These are phyloP conservation scores for Urochloa ruziziensis DNA, from an alignment of 176 grass and related monocot genomes.

Conservation along the genomic window DNA sequence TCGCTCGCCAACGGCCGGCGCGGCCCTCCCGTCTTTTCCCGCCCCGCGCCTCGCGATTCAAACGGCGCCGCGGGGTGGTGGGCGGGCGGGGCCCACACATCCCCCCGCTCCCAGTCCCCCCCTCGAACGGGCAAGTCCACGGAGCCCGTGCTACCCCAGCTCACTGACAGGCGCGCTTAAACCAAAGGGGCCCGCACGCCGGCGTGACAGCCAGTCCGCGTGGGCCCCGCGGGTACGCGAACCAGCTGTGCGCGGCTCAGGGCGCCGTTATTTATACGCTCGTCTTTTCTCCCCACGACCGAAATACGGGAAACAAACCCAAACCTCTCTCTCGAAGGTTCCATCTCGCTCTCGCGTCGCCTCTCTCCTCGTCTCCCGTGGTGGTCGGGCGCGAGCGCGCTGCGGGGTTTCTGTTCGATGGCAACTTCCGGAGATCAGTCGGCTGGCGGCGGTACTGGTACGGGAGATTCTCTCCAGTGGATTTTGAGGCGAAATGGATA, in stretches of 20 bases:
- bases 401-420: slow-evolving; percentile 12
- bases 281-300: background rate
- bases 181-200: background rate
- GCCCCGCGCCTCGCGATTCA: slow-evolving; percentile 36
- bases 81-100: background rate
- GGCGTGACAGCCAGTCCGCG: background rate
- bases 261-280: slow-evolving; percentile 16
- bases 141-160: rapidly evolving
- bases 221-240: background rate
- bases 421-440: slow-evolving; percentile 31
- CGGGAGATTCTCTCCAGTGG: background rate
- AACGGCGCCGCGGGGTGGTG: slow-evolving; percentile 12
- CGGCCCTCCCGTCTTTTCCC: background rate
- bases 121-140: background rate
- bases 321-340: background rate
- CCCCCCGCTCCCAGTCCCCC: background rate
- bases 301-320: background rate
- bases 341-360: background rate
- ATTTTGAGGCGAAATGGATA: background rate
- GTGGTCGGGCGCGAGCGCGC: background rate
- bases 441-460: slow-evolving; percentile 4
- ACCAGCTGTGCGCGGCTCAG: background rate
- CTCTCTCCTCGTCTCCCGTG: background rate
- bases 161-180: background rate
- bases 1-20: background rate